phyloP scores from a whole-genome alignment of 176 grass and related monocot species.

The Poa pratensis region DNA sequence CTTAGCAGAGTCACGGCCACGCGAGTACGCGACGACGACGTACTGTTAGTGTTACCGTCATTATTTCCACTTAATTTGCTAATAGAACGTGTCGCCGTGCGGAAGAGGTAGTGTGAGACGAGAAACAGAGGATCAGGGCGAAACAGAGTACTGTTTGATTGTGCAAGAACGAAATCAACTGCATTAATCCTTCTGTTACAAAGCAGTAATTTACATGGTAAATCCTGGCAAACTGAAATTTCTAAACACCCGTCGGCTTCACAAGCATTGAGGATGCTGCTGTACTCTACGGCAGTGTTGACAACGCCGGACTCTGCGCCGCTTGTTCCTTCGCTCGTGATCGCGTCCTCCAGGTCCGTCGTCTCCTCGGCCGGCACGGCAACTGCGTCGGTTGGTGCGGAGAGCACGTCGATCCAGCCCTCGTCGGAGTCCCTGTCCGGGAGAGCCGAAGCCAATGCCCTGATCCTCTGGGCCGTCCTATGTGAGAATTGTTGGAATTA shows the following conservation, averaged over 20 bases:
- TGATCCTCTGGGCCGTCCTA: constrained; percentile 45
- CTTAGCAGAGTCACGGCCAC: not conserved
- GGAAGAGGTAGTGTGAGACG: too few species aligned
- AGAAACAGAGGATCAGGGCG: not conserved
- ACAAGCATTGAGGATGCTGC: not conserved
- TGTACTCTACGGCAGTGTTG: not conserved
- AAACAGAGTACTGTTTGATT: not conserved
- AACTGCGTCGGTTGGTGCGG: not conserved
- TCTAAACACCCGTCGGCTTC: not conserved
- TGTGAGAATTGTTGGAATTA: too few species aligned
- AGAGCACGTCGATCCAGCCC: constrained; percentile 47
- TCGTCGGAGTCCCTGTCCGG: constrained; percentile 48
- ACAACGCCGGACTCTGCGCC: not conserved
- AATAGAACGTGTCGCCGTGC: too few species aligned
- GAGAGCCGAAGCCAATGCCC: not conserved
- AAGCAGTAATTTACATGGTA: not conserved
- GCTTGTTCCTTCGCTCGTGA: not conserved
- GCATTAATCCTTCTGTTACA: not conserved
- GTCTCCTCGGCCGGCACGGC: not conserved
- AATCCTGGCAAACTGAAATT: not conserved
- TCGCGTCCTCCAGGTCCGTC: not conserved
- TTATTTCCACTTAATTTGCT: too few species aligned
- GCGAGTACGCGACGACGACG: too few species aligned
- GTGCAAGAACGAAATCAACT: not conserved
- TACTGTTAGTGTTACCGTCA: not conserved